These are phyloP conservation scores for Gloeophyllum trabeum DNA, from an alignment of 768 basidiomycete genomes.

Conservation along the genomic window DNA sequence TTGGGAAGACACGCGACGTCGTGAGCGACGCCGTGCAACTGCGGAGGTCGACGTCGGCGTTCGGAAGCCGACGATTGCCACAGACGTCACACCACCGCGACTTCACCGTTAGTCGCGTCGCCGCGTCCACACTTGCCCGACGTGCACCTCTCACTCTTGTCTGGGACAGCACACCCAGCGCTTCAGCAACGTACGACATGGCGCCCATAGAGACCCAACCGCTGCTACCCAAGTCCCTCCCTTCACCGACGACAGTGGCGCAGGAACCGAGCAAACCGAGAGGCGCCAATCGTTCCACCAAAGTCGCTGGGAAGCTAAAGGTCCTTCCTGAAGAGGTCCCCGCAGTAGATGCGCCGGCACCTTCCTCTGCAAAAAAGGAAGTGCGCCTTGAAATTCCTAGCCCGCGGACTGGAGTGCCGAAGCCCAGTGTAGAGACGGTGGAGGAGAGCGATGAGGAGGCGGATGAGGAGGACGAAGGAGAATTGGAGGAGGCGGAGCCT, in stretches of 20 bases:
- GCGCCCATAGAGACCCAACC: not conserved
- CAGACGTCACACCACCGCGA: too few species aligned
- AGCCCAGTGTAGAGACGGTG: constrained; percentile 21
- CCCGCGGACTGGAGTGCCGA: not conserved
- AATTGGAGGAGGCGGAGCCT: constrained; percentile 39
- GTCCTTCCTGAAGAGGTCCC: constrained; percentile 75
- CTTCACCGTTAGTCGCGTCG: too few species aligned
- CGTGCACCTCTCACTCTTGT: too few species aligned
- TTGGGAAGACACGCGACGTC: too few species aligned
- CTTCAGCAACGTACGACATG: too few species aligned
- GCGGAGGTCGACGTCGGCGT: too few species aligned
- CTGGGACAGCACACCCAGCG: too few species aligned
- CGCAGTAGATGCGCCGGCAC: not conserved
- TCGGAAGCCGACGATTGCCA: too few species aligned
- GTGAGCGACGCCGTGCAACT: too few species aligned
- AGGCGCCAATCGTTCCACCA: constrained; percentile 71
- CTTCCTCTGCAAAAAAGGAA: constrained; percentile 1
- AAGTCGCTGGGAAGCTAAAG: constrained; percentile 78
- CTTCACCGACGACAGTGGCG: not conserved
- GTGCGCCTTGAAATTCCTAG: not conserved
- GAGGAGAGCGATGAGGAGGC: constrained; percentile 65
- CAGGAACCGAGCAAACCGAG: constrained; percentile 30
- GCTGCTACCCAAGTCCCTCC: not conserved
- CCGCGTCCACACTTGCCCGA: too few species aligned
- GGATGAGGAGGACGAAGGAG: constrained; percentile 51